Percentiles rank a stretch among this genome's conserved stretches.
Evolutionary conservation across 1,284 basidiomycete genomes (phyloP).

Genomic region (Stygiomarasmius scandens): DNA sequence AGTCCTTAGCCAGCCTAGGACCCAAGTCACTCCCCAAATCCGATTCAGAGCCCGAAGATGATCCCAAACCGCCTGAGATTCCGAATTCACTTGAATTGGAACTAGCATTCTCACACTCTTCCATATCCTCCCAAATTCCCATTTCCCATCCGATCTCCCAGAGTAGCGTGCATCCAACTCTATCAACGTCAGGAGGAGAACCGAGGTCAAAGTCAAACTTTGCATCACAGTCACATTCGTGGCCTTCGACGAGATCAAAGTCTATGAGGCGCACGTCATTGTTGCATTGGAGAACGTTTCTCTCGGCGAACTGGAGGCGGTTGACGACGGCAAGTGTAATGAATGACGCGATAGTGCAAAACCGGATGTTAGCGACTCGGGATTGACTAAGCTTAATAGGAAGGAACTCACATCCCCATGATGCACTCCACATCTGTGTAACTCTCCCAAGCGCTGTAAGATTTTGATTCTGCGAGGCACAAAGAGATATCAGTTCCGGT

Average conservation of each 20-base stretch:
- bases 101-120: background rate
- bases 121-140: slow-evolving; percentile 26
- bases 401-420: slow-evolving; percentile 21
- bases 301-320: slow-evolving; percentile 33
- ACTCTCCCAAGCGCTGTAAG: slow-evolving; percentile 31
- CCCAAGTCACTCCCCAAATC: background rate
- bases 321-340: background rate
- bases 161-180: slow-evolving; percentile 33
- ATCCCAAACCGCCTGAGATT: background rate
- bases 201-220: slow-evolving; percentile 28
- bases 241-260: slow-evolving; percentile 33
- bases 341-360: background rate
- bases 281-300: slow-evolving; percentile 36
- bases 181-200: slow-evolving; percentile 22
- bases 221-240: slow-evolving; percentile 29
- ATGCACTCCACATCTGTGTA: slow-evolving; percentile 35
- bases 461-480: slow-evolving; percentile 30
- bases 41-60: background rate
- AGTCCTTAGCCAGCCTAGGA: background rate
- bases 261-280: slow-evolving; percentile 41
- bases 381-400: background rate
- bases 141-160: slow-evolving; percentile 32
- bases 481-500: background rate
- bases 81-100: background rate
- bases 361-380: background rate